Percentiles rank a stretch among this genome's conserved stretches.
Evolutionary conservation across 2,329 filamentous ascomycete species (phyloP).

Genomic region (Stachybotrys chartarum): DNA sequence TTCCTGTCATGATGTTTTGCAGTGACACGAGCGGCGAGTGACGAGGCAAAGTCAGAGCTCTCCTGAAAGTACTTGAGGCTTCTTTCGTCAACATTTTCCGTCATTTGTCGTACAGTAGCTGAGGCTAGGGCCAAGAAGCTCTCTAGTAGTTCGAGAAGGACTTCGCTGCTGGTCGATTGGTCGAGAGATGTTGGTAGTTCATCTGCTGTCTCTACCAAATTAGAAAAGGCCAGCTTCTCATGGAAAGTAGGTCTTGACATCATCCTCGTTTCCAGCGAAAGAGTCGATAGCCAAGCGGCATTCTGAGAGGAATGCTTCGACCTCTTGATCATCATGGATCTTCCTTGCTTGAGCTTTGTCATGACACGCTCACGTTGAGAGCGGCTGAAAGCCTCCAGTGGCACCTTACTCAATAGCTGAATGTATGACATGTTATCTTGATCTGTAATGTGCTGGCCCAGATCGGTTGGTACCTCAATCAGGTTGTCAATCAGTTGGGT

Average conservation of each 20-base stretch:
- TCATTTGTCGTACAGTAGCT: constrained; percentile 34
- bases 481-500: background rate
- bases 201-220: constrained; percentile 27
- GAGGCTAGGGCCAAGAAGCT: constrained; percentile 23
- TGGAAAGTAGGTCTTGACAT: constrained; percentile 46
- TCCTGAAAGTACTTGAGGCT: constrained; percentile 31
- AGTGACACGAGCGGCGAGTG: constrained; percentile 9
- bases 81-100: constrained; percentile 32
- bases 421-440: constrained; percentile 21
- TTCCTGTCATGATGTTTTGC: background rate
- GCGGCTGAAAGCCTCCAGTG: constrained; percentile 32
- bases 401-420: constrained; percentile 23
- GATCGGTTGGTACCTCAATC: constrained; percentile 2
- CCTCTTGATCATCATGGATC: constrained; percentile 15
- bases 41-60: constrained; percentile 15
- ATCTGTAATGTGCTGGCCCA: constrained; percentile 23
- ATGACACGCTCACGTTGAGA: constrained; percentile 37
- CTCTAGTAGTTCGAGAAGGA: constrained; percentile 22
- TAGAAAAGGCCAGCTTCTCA: constrained; percentile 33
- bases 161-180: constrained; percentile 10
- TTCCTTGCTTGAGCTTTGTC: constrained; percentile 19
- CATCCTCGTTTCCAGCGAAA: constrained; percentile 40
- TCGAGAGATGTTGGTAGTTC: constrained; percentile 4
- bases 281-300: constrained; percentile 25
- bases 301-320: constrained; percentile 16